Base-by-base conservation (phyloP, 129 eudicot genomes). In the Tagetes patula region DNA sequence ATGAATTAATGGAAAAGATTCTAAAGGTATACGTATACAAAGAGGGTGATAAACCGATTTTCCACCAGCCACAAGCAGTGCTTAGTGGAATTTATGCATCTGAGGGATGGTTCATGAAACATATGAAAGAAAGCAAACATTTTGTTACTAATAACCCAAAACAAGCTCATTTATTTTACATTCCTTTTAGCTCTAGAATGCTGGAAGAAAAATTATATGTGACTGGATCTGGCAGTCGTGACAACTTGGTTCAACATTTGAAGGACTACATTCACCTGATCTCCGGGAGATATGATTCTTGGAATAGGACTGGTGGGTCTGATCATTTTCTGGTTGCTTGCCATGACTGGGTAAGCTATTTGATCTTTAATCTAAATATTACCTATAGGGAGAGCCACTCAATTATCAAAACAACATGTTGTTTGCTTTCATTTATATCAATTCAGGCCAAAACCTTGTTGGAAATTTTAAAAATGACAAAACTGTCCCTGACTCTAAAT, bases 51-150 rank as follows among this genome's bases (percentile, higher is more conserved):
- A 81, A 80, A 62, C 98, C 95, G 1, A 84, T 94, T 34, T 94
- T 90, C 62, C 98, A 94, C 78, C 81, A 65, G 48, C 89, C 98
- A 11, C 79, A 68, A 63, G 77, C 92, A 5, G 84, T 77, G 64
- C 93, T 94, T 55, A 79, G 75, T 38, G 96, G 98, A 43, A 90
- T 90, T 69, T 94, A 94, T 75, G 92, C 98, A 30, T 94, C 98
- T 1, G 98, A 92, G 74, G 98, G 98, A 3, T 92, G 96, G 98
- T 92, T 92, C 79, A 89, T 92, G 95, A 92, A 89, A 77, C 89
- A 69, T 27, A 66, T 89, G 52, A 59, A 87, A 79, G 67, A 75
- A 79, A 87, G 76, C 80, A 75, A 79, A 72, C 87, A 79, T 2
- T 92, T 71, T 48, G 74, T 84, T 27, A 89, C 96, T 9, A 81